These are phyloP conservation scores for Leccinum olivaceoglutinosum DNA, from an alignment of 1,284 basidiomycete genomes.

Conservation along the genomic window DNA sequence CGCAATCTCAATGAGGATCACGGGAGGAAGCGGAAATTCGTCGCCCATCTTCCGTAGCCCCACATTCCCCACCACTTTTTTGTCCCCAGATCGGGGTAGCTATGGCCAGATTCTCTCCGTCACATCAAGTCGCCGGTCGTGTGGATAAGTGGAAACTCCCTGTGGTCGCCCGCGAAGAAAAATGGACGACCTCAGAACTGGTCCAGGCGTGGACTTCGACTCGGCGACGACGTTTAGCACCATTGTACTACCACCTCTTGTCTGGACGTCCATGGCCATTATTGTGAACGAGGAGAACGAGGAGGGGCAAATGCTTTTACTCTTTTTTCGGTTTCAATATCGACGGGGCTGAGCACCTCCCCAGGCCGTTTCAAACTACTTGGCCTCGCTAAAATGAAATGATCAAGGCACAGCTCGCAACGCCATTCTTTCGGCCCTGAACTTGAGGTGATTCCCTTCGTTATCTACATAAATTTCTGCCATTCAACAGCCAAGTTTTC, in stretches of 20 bases:
- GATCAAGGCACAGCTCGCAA: slow-evolving; percentile 13
- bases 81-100: too few species aligned
- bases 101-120: too few species aligned
- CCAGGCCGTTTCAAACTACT: background rate
- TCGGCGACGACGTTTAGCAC: slow-evolving; percentile 16
- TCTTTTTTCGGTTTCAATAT: slow-evolving; percentile 13
- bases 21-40: too few species aligned
- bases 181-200: slow-evolving; percentile 29
- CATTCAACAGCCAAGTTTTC: background rate
- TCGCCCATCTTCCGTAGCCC: too few species aligned
- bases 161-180: slow-evolving; percentile 21
- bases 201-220: slow-evolving; percentile 7
- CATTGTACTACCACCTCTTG: background rate
- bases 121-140: slow-evolving; percentile 14
- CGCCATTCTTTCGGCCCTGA: background rate
- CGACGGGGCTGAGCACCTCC: slow-evolving; percentile 11
- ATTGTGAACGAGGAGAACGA: background rate
- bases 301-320: background rate
- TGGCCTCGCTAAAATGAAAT: background rate
- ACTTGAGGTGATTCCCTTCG: background rate
- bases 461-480: background rate
- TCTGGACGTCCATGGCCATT: background rate
- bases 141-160: too few species aligned
- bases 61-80: too few species aligned
- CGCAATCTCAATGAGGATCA: too few species aligned